Base-by-base conservation (phyloP, 768 basidiomycete species). In the Artomyces pyxidatus region DNA sequence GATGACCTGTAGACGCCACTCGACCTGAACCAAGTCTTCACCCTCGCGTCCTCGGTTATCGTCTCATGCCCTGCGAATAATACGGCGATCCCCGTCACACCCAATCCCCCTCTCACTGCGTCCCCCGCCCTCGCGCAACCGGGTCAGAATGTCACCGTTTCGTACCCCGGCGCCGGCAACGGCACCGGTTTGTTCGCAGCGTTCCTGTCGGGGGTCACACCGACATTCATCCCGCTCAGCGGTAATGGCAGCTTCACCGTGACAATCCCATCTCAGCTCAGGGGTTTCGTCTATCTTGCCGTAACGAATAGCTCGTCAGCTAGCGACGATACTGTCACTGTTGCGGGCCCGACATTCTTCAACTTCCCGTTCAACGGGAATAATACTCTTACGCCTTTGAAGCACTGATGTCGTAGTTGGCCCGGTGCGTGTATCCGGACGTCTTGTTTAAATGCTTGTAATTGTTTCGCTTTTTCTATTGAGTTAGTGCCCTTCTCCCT, bases 1-100 rank as follows among this genome's bases (percentile, higher is more conserved):
- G n/a, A n/a, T 19, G 14, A 28, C 28, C 25, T 12, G 19, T 42
- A 50, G 41, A 56, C 53, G 5, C 61, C 61, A 4, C 56, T 65
- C 22, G 41, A 37, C 14, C 40, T 57, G 14, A 59, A 67, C 59
- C 68, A 74, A 51, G 74, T 74, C 38, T 77, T 65, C 67, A 73
- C 74, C 2, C 66, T 77, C 47, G 67, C 74, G 3, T 60, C 62
- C 53, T 54, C 52, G 25, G 75, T 76, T 63, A 76, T 80, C 66
- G 66, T 58, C 28, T 57, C 58, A 1, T 81, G 79, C 65, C 78
- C 79, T 2, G 46, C 62, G 7, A 55, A 63, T 53, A 80, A 78
- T 65, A 67, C 73, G 4, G 48, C 69, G 29, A 66, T 78, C 7
- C 73, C 76, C n/a, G 69, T 75, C 58, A 71, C 63, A 46, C 64